Evolutionary conservation across 306 rosid species (phyloP).

Genomic region (Cucumis cinereus): DNA sequence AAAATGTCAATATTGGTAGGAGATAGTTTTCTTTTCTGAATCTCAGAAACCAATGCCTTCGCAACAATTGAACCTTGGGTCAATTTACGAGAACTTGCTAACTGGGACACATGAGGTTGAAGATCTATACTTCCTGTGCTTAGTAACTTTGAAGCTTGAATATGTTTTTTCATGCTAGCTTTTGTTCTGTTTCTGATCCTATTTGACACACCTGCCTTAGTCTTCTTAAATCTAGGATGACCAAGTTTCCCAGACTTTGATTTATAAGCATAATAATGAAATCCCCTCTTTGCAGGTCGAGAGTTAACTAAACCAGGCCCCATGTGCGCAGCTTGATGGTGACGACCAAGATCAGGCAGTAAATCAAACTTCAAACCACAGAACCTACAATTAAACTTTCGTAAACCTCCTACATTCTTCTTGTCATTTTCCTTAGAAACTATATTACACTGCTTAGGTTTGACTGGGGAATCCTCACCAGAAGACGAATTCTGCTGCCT

Average conservation of each 20-base stretch:
- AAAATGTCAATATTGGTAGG: slow-evolving; percentile 67
- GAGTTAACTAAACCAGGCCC: slow-evolving; percentile 56
- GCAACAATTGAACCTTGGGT: slow-evolving; percentile 76
- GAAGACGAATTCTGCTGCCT: slow-evolving; percentile 34
- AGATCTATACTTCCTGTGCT: slow-evolving; percentile 26
- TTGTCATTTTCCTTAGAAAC: slow-evolving; percentile 42
- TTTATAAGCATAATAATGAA: slow-evolving; percentile 72
- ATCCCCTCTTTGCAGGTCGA: slow-evolving; percentile 68
- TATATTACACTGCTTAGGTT: slow-evolving; percentile 35
- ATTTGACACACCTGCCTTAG: slow-evolving; percentile 63
- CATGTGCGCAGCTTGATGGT: slow-evolving; percentile 99
- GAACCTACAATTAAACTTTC: slow-evolving; percentile 77
- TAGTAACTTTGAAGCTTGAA: slow-evolving; percentile 56
- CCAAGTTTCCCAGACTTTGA: slow-evolving; percentile 90
- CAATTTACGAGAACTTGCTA: slow-evolving; percentile 36
- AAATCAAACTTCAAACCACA: slow-evolving; percentile 95
- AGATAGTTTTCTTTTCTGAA: slow-evolving; percentile 65
- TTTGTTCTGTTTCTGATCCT: slow-evolving; percentile 73
- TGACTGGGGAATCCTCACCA: slow-evolving; percentile 39
- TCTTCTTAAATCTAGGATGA: slow-evolving; percentile 66
- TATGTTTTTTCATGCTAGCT: slow-evolving; percentile 56
- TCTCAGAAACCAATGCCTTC: slow-evolving; percentile 71
- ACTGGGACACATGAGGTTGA: slow-evolving; percentile 31
- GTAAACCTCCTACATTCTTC: slow-evolving; percentile 38
- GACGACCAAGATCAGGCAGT: slow-evolving; percentile 96